Base-by-base conservation (phyloP, 169 alveolate species). In the Miamiensis avidus region DNA sequence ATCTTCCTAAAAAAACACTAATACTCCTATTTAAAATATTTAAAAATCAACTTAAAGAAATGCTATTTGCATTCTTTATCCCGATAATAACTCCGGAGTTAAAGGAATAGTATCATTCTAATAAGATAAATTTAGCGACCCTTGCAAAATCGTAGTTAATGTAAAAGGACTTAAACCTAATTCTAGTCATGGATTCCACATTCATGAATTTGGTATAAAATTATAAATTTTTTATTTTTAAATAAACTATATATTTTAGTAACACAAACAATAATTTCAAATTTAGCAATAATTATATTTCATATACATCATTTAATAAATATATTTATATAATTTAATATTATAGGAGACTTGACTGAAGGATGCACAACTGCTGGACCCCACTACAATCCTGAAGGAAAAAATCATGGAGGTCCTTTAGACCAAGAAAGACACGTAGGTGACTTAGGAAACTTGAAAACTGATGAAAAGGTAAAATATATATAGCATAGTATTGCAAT, bases 301-400 rank as follows among this genome's bases (percentile, higher is more conserved):
- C 20, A 49, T 49, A 11, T 49, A 49, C 69, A 49, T 49, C 20
- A 11, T 49, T 11, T 49, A 11, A 11, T 11, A 4, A 49, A 11
- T 49, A 49, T 49, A 49, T 49, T 49, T 11, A 11, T 49, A 11
- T 49, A 49, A 11, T 49, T 49, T 49, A 49, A 49, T 49, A 11
- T 49, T 49, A 49, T 49, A 49, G 69, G 69, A 16, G 90, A 93
- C 81, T 87, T 93, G 25, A 93, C 89, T 65, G 91, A 93, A 72
- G 96, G 96, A 16, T 93, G 96, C 76, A 82, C 85, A 72, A 90
- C 93, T 76, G 96, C 96, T 65, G 96, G 96, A 27, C 89, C 93
- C 34, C 96, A 93, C 81, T 93, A 31, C 82, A 93, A 93, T 87
- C 96, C 96, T 28, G 34, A 65, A 72, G 83, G 84, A 34, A 74